Evolutionary conservation across 768 basidiomycete species (phyloP), one percentile per base, ranked within the genome.

Genomic region (Artomyces pyxidatus): DNA sequence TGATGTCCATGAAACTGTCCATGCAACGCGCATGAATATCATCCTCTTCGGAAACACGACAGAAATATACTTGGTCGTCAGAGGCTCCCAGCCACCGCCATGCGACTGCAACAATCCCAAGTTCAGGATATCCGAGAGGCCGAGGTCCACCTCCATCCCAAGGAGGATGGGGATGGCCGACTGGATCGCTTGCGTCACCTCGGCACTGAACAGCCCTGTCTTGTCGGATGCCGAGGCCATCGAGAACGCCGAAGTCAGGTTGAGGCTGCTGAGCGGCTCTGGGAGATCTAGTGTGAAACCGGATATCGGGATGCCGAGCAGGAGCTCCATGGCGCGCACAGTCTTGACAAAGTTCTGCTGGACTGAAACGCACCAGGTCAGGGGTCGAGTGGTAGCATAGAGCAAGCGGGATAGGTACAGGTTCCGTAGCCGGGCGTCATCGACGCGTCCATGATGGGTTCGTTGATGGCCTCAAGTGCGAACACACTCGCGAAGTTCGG

Each of bases 381-480:
- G 32, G 23, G 21, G 19, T 28, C 11, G 10, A 7, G 6, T 11
- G 16, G n/a, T 8, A 23, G 11, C 14, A 21, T 12, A 28, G 28
- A 35, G n/a, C n/a, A n/a, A n/a, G n/a, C n/a, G n/a, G n/a, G 9
- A 10, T 55, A 59, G 80, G 47, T 60, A 88, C 86, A 90, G 37
- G 72, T 68, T 21, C 85, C 86, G 39, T 84, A 80, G 25, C 71
- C 77, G 0, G 88, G 86, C 1, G 88, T 89, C 52, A 71, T 63
- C 16, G 48, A 59, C 7, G 85, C 83, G 58, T 90, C 66, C 83
- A 80, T 83, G 57, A 86, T 78, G 0, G 83, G 84, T 50, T 90
- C 88, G 53, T 90, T 90, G 23, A 83, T 70, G 1, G 88, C 88
- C 56, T 90, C 76, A 26, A 90, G 82, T 1, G 83, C 69, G 37